Conservation (phyloP, 495 filamentous ascomycete genomes). For the Thozetella sp. region DNA sequence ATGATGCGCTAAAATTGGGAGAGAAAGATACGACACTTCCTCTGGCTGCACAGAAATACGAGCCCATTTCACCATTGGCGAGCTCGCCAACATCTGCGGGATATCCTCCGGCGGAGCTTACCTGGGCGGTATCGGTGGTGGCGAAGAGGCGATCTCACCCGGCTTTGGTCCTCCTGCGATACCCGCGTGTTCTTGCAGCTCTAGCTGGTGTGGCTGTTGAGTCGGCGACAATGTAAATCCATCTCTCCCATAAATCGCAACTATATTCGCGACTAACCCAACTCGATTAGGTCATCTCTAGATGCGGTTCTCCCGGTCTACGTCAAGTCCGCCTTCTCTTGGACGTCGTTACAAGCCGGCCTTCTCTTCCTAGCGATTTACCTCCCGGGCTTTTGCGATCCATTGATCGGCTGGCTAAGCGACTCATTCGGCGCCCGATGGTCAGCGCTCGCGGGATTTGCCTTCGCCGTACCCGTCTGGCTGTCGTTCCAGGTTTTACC, state of each 20-base stretch:
- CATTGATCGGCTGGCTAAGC: constrained; percentile 58
- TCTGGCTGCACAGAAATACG: background rate
- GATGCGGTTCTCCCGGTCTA: constrained; percentile 61
- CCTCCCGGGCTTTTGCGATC: constrained; percentile 57
- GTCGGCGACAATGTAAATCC: constrained; percentile 46
- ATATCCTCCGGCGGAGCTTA: too few species aligned
- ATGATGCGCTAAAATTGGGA: background rate
- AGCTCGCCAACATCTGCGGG: background rate
- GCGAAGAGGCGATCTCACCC: background rate
- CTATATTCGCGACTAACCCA: too few species aligned
- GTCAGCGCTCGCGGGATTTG: constrained; percentile 56
- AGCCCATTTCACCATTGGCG: background rate
- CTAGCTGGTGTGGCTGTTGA: constrained; percentile 59
- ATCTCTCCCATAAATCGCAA: constrained; percentile 12
- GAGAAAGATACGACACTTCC: background rate
- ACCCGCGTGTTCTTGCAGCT: constrained; percentile 54
- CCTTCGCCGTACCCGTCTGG: constrained; percentile 56
- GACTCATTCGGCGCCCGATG: constrained; percentile 61
- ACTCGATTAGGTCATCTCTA: constrained; percentile 49
- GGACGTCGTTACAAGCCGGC: constrained; percentile 67
- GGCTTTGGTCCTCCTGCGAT: constrained; percentile 42
- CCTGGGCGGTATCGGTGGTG: background rate
- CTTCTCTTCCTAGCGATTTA: constrained; percentile 71
- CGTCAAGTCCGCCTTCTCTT: constrained; percentile 59
- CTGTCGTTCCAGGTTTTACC: constrained; percentile 51